phyloP scores from a whole-genome alignment of 202 grass and related monocot genomes.

The Panicum hallii region DNA sequence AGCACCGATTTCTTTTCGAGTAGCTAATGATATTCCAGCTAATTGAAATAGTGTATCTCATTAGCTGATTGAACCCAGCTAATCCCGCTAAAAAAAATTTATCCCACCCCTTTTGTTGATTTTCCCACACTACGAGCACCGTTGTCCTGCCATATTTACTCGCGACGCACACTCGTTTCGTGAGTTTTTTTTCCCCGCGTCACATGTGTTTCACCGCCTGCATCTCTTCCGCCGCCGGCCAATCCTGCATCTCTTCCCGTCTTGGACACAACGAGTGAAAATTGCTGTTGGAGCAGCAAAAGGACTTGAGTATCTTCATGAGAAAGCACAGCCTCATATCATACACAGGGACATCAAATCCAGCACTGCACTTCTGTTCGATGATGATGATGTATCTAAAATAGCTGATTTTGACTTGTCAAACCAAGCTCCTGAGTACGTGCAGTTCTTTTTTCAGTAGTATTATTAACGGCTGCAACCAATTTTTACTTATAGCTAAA shows the following conservation, averaged over 20 bases:
- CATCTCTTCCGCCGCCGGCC: too few species aligned
- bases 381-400: slow-evolving; percentile 58
- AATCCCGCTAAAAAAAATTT: too few species aligned
- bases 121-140: too few species aligned
- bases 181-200: too few species aligned
- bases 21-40: too few species aligned
- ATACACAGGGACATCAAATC: slow-evolving; percentile 75
- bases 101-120: too few species aligned
- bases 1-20: too few species aligned
- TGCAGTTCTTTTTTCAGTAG: slow-evolving; percentile 22
- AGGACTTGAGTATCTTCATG: slow-evolving; percentile 70
- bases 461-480: background rate
- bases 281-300: slow-evolving; percentile 72
- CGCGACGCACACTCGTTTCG: too few species aligned
- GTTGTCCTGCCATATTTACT: too few species aligned
- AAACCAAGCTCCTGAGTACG: slow-evolving; percentile 72
- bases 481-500: slow-evolving; percentile 11
- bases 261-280: slow-evolving; percentile 65
- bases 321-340: slow-evolving; percentile 68
- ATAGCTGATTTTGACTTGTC: slow-evolving; percentile 72
- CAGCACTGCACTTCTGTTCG: slow-evolving; percentile 69
- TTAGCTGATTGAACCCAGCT: too few species aligned
- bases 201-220: too few species aligned
- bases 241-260: slow-evolving; percentile 7
- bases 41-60: too few species aligned